phyloP scores from a whole-genome alignment of 306 rosid species.

The Fragaria vesca region DNA sequence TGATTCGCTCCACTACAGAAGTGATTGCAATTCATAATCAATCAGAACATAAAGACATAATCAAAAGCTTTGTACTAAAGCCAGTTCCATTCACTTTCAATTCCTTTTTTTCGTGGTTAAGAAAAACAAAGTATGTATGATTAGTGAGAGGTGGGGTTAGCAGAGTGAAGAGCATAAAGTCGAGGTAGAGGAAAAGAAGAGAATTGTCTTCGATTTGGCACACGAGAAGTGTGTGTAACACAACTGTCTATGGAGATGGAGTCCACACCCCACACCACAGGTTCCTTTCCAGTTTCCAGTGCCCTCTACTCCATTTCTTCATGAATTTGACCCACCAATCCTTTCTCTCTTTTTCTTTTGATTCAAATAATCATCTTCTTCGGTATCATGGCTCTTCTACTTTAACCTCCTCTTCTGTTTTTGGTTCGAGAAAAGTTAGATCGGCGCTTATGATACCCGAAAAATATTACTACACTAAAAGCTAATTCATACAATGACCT shows the following conservation, averaged over 20 bases:
- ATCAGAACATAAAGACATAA: neutral
- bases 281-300: slow-evolving; percentile 5
- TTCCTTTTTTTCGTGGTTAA: neutral
- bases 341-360: neutral
- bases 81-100: neutral
- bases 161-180: neutral
- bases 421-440: neutral
- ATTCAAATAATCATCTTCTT: neutral
- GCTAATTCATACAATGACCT: neutral
- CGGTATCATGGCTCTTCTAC: neutral
- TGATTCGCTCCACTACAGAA: neutral
- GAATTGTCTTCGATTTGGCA: slow-evolving; percentile 18
- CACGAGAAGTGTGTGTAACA: slow-evolving; percentile 8
- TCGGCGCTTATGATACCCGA: neutral
- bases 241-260: slow-evolving; percentile 9
- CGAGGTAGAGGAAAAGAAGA: slow-evolving; percentile 3
- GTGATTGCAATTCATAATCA: neutral
- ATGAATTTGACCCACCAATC: neutral
- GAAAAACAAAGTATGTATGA: neutral
- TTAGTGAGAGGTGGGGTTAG: neutral
- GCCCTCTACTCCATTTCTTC: neutral
- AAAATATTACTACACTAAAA: neutral
- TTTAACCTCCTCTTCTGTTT: neutral
- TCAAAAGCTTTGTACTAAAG: neutral
- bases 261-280: slow-evolving; percentile 14